Evolutionary conservation across 2,329 filamentous ascomycete species (phyloP), one percentile per base, ranked within the genome.

Genomic region (Trichothecium sympodiale): DNA sequence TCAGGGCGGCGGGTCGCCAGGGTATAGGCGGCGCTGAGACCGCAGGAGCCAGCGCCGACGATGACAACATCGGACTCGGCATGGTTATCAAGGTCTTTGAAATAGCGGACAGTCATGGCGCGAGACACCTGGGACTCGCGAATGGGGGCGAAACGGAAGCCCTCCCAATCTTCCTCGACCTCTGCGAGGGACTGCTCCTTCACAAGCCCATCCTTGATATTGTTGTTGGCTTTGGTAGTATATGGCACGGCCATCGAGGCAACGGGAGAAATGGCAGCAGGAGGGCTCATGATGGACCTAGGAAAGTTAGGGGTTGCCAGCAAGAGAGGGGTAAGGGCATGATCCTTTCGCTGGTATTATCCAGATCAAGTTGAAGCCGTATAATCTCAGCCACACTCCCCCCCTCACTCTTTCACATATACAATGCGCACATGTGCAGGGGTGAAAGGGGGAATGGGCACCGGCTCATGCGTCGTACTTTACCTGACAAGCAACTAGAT

Each of bases 311-410:
- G 48, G 42, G 31, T 12, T 37, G 18, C 35, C 26, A 18, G 15
- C 8, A 7, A 23, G 48, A 52, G 50, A 47, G 45, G 49, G 56
- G 55, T 51, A 62, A 65, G 66, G 74, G 84, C 85, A 94, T 93
- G 86, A 91, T 94, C 82, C 87, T 94, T 91, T 87, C 87, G 87
- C 87, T 87, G 83, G 85, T 85, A 91, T 91, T 89, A 89, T 88
- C 85, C 83, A 85, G 83, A 88, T 89, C 84, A 89, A 89, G 83
- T 89, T 86, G 47, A 69, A 69, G 80, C 85, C 83, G 84, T 91
- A 82, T 91, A 77, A 78, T 91, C 83, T 89, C 80, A 85, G 57
- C 59, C 54, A 53, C 56, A 42, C 40, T 41, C 51, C 39, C 46
- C 47, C 41, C 27, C 40, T 70, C 65, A 65, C 60, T 62, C 51